Evolutionary conservation across 2,329 filamentous ascomycete genomes (phyloP).

Genomic region (Penicillium sp.): DNA sequence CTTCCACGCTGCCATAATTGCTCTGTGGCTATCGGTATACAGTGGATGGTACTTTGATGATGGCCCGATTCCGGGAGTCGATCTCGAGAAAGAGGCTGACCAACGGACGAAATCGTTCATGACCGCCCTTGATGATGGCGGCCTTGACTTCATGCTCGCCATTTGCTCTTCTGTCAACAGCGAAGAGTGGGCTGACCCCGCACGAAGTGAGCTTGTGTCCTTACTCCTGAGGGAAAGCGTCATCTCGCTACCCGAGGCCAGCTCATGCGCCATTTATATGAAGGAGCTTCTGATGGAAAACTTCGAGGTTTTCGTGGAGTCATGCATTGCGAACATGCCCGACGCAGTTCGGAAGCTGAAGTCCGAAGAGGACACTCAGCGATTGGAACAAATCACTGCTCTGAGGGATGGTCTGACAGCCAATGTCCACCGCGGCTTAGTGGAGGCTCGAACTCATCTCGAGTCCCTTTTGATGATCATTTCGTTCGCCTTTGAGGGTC

Average conservation of each 20-base stretch:
- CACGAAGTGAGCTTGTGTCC: constrained; percentile 73
- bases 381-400: constrained; percentile 45
- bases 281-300: constrained; percentile 70
- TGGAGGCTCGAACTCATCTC: constrained; percentile 56
- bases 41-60: constrained; percentile 82
- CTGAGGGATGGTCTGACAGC: constrained; percentile 43
- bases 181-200: constrained; percentile 81
- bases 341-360: constrained; percentile 83
- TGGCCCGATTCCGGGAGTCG: constrained; percentile 57
- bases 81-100: constrained; percentile 63
- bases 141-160: constrained; percentile 85
- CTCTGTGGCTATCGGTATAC: constrained; percentile 91
- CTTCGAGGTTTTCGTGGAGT: constrained; percentile 81
- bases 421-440: constrained; percentile 37
- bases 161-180: constrained; percentile 76
- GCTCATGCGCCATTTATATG: constrained; percentile 67
- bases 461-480: constrained; percentile 91
- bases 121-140: constrained; percentile 77
- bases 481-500: constrained; percentile 82
- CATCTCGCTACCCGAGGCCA: constrained; percentile 61
- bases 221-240: constrained; percentile 79
- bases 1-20: constrained; percentile 71
- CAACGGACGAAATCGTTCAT: constrained; percentile 69
- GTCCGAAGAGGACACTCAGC: constrained; percentile 81
- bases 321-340: constrained; percentile 91